Percentiles rank a stretch among this genome's conserved stretches.
phyloP scores from a whole-genome alignment of 2,329 filamentous ascomycete genomes.

The Acephala macrosclerotiorum region DNA sequence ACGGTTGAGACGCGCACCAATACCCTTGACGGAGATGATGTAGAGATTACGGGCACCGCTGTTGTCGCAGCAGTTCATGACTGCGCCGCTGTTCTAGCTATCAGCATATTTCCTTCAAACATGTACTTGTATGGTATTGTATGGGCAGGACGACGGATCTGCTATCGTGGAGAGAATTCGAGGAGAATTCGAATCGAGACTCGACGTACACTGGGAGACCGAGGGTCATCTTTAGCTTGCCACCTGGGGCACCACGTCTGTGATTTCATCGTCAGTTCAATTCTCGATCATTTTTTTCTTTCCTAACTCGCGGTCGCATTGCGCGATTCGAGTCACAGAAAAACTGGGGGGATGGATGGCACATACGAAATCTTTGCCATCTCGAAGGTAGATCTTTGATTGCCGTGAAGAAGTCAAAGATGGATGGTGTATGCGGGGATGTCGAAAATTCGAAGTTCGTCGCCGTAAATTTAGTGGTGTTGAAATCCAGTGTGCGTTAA shows the following conservation, averaged over 20 bases:
- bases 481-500: slow-evolving; percentile 33
- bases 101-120: slow-evolving; percentile 23
- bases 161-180: neutral
- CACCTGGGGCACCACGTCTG: slow-evolving; percentile 91
- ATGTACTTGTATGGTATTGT: neutral
- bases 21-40: slow-evolving; percentile 99
- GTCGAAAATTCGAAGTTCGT: slow-evolving; percentile 23
- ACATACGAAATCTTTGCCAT: slow-evolving; percentile 72
- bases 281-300: slow-evolving; percentile 4
- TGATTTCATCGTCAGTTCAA: slow-evolving; percentile 31
- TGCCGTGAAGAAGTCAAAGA: slow-evolving; percentile 38
- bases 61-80: slow-evolving; percentile 99
- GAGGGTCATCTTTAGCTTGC: slow-evolving; percentile 99
- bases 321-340: slow-evolving; percentile 23
- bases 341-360: slow-evolving; percentile 25
- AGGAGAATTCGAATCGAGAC: neutral
- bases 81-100: slow-evolving; percentile 75
- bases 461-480: slow-evolving; percentile 30
- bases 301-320: neutral
- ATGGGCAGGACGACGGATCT: neutral
- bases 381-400: slow-evolving; percentile 53
- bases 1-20: slow-evolving; percentile 96
- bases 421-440: slow-evolving; percentile 34
- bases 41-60: slow-evolving; percentile 98
- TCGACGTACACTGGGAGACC: slow-evolving; percentile 97